Conservation (phyloP, 2,329 filamentous ascomycete species). For the Daldinia sp. region DNA sequence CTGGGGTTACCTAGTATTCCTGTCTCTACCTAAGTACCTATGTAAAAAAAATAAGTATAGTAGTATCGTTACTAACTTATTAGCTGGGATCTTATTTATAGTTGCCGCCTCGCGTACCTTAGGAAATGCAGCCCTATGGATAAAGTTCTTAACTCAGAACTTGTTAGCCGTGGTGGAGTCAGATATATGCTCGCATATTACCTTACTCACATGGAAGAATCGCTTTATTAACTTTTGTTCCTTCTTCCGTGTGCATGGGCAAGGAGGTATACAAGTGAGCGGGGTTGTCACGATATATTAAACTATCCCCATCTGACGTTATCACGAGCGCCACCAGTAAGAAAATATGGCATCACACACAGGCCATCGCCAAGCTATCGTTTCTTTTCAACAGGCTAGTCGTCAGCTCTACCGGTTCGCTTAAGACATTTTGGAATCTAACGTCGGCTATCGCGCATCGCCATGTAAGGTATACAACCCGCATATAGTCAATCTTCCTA, state of each 20-base stretch:
- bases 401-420: not conserved
- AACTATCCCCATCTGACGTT: not conserved
- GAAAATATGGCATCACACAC: not conserved
- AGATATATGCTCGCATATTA: not conserved
- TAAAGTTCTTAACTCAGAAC: not conserved
- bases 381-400: not conserved
- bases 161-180: not conserved
- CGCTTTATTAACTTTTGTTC: too few species aligned
- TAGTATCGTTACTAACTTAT: not conserved
- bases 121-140: slow-evolving; percentile 7
- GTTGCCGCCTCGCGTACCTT: not conserved
- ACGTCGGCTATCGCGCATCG: not conserved
- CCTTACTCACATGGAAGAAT: not conserved
- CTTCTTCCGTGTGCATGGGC: too few species aligned
- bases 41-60: not conserved
- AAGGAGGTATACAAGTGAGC: not conserved
- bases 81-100: slow-evolving; percentile 1
- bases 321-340: not conserved
- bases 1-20: too few species aligned
- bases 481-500: not conserved
- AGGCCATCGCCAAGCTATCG: not conserved
- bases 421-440: not conserved
- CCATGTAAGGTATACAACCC: not conserved
- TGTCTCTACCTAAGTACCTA: not conserved
- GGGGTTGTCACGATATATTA: not conserved